Evolutionary conservation across 306 rosid genomes (phyloP).

Genomic region (Pachyrhizus erosus): DNA sequence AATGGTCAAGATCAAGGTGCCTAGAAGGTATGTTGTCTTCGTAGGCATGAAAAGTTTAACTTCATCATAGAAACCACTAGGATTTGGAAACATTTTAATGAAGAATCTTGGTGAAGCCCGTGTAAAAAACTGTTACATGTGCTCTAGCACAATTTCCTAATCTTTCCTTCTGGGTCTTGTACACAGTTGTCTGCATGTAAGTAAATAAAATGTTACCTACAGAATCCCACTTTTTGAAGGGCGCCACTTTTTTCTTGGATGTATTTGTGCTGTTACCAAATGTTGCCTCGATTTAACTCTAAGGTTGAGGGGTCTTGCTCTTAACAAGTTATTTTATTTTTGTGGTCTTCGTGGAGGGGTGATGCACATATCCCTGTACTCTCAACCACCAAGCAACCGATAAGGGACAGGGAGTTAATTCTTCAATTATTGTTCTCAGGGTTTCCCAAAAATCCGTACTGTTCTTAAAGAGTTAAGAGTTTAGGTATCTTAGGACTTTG

Average conservation of each 20-base stretch:
- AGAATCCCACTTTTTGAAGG: neutral
- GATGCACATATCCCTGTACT: neutral
- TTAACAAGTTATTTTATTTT: neutral
- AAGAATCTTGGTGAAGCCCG: conserved; percentile 56
- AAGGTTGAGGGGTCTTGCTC: neutral
- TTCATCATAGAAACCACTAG: conserved; percentile 40
- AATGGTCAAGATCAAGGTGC: conserved; percentile 6
- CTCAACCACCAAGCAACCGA: neutral
- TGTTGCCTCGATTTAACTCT: neutral
- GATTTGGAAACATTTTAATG: conserved; percentile 77
- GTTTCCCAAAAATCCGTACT: neutral
- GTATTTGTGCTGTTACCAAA: neutral
- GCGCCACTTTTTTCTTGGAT: conserved; percentile 2
- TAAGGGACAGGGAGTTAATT: neutral
- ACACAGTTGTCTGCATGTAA: conserved; percentile 26
- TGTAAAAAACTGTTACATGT: conserved; percentile 33
- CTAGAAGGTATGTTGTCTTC: conserved; percentile 5
- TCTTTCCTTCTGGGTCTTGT: conserved; percentile 9
- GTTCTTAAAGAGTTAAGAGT: neutral
- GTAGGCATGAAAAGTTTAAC: neutral
- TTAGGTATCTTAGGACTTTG: neutral
- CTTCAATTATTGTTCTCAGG: neutral
- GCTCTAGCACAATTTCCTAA: neutral
- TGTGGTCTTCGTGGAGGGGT: neutral
- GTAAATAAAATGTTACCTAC: neutral